phyloP scores from a whole-genome alignment of 2,329 filamentous ascomycete genomes.

The Cladorrhinum sp. region DNA sequence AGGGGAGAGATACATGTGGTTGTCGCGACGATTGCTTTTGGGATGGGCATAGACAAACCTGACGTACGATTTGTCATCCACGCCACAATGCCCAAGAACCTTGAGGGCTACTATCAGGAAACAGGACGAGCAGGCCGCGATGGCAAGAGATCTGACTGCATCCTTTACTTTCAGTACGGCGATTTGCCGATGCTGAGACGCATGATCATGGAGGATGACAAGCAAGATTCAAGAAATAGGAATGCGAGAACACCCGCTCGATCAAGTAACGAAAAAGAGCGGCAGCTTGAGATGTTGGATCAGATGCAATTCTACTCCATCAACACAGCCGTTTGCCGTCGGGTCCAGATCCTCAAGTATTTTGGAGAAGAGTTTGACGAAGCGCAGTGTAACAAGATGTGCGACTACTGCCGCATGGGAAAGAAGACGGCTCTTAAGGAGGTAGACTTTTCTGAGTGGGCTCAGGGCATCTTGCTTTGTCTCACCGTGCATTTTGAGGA shows the following conservation, averaged over 20 bases:
- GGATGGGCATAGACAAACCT: constrained; percentile 99
- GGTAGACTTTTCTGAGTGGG: constrained; percentile 74
- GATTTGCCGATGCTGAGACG: constrained; percentile 72
- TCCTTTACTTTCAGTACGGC: constrained; percentile 79
- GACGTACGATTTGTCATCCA: constrained; percentile 97
- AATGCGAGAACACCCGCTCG: not conserved
- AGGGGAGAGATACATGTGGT: constrained; percentile 77
- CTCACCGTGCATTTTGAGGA: constrained; percentile 56
- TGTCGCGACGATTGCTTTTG: constrained; percentile 96
- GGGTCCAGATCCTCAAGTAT: constrained; percentile 86
- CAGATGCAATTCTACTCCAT: constrained; percentile 86
- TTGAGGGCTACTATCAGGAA: constrained; percentile 98
- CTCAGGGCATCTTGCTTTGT: constrained; percentile 66
- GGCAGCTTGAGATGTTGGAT: constrained; percentile 81
- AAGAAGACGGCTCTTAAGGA: constrained; percentile 59
- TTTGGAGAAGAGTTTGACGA: constrained; percentile 82
- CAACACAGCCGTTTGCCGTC: constrained; percentile 81
- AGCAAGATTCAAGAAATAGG: constrained; percentile 52
- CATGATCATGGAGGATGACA: constrained; percentile 74
- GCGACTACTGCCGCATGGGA: constrained; percentile 84
- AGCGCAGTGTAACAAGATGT: constrained; percentile 68
- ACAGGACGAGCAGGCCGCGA: constrained; percentile 93
- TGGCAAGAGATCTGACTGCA: constrained; percentile 81
- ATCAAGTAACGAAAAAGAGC: constrained; percentile 67
- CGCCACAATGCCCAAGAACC: constrained; percentile 84